Percentiles rank a stretch among this genome's conserved stretches.
phyloP scores from a whole-genome alignment of 768 basidiomycete genomes.

The Russula griseocarnosa region DNA sequence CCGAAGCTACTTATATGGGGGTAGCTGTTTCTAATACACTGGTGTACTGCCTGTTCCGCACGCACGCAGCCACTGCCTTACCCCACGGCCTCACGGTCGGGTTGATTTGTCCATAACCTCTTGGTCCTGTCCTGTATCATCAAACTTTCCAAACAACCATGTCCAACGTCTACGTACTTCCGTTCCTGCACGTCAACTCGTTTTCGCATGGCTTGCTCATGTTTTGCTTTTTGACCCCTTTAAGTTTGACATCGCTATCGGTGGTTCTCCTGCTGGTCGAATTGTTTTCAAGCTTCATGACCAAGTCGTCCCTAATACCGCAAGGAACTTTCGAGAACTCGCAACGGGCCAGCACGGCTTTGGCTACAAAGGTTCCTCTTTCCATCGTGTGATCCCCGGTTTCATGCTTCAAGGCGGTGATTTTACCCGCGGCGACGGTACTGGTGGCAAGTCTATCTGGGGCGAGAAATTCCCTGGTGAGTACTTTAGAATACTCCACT shows the following conservation, averaged over 20 bases:
- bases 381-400: background rate
- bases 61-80: no score
- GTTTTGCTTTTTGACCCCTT: background rate
- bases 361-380: background rate
- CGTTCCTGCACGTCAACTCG: no score
- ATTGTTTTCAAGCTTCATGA: background rate
- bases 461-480: conserved; percentile 62
- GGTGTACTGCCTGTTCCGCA: no score
- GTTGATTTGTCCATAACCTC: no score
- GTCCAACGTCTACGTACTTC: no score
- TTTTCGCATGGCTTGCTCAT: no score
- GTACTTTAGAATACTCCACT: conserved; percentile 22
- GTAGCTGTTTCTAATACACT: no score
- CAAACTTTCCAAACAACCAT: no score
- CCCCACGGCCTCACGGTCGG: no score
- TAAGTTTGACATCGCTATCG: background rate
- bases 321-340: background rate
- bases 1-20: no score
- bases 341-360: background rate
- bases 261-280: background rate
- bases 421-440: conserved; percentile 61
- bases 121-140: no score
- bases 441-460: conserved; percentile 79
- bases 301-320: background rate
- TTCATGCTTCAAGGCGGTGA: conserved; percentile 32